Conservation (phyloP, 768 basidiomycete genomes). For the Leccinellum rugosiceps region DNA sequence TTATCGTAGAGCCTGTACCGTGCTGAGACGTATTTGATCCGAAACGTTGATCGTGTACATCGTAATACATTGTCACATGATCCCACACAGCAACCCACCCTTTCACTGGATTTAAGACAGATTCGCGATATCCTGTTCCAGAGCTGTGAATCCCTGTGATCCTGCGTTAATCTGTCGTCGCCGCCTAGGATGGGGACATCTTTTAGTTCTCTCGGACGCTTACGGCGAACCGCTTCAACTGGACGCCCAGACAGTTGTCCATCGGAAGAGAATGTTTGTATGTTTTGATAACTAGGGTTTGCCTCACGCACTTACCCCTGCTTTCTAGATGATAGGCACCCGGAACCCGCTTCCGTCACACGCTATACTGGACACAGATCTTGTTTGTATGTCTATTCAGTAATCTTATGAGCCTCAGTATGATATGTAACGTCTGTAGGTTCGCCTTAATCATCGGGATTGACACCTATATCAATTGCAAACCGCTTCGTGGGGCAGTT, state of each 20-base stretch:
- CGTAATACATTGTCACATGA: neutral
- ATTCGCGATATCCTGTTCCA: neutral
- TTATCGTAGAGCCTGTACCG: no score
- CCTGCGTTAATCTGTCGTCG: neutral
- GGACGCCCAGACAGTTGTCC: neutral
- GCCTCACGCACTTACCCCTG: neutral
- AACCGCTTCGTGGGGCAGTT: conserved; percentile 35
- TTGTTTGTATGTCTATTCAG: neutral
- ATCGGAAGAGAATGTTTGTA: neutral
- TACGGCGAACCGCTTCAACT: neutral
- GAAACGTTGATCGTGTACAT: no score
- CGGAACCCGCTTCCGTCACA: neutral
- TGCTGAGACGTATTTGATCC: no score
- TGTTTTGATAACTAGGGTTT: neutral
- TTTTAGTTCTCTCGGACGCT: neutral
- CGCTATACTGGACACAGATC: neutral
- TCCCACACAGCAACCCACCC: neutral
- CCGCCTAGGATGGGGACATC: neutral
- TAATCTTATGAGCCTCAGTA: neutral
- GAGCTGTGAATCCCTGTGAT: neutral
- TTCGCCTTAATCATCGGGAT: conserved; percentile 46
- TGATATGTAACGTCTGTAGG: neutral
- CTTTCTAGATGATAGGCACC: neutral
- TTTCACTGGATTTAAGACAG: neutral
- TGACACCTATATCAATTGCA: conserved; percentile 32